These are phyloP conservation scores for Sclerotinia borealis DNA, from an alignment of 2,329 filamentous ascomycete species.

Conservation along the genomic window DNA sequence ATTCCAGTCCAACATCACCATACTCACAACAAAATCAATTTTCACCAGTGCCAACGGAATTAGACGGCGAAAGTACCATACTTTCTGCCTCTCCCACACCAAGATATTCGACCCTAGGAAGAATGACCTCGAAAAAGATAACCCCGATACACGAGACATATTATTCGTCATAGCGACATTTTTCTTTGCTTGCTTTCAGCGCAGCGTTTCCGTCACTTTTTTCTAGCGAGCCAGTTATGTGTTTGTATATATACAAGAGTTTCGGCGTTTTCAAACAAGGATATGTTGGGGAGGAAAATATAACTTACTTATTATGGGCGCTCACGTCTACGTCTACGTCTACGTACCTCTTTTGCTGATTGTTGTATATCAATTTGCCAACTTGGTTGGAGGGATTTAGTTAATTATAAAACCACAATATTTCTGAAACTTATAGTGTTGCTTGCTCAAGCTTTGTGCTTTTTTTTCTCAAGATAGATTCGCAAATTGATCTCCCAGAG, in stretches of 20 bases:
- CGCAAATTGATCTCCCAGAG: background rate
- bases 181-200: background rate
- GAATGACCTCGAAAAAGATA: slow-evolving; percentile 14
- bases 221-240: background rate
- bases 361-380: background rate
- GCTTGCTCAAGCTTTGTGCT: background rate
- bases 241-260: background rate
- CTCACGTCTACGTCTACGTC: background rate
- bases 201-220: background rate
- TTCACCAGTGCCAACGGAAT: background rate
- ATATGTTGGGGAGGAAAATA: background rate
- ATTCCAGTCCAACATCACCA: slow-evolving; percentile 8
- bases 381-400: background rate
- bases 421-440: background rate
- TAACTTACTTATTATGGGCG: background rate
- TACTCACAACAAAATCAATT: slow-evolving; percentile 13
- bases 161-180: slow-evolving; percentile 18
- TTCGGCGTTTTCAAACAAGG: slow-evolving; percentile 1
- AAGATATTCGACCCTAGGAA: slow-evolving; percentile 18
- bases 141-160: slow-evolving; percentile 20
- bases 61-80: slow-evolving; percentile 1
- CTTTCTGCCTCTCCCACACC: slow-evolving; percentile 15
- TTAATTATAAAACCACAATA: background rate
- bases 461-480: background rate
- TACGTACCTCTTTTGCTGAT: background rate